Evolutionary conservation across 2,329 filamentous ascomycete genomes (phyloP), one percentile per base, ranked within the genome.

Genomic region (Moelleriella libera): DNA sequence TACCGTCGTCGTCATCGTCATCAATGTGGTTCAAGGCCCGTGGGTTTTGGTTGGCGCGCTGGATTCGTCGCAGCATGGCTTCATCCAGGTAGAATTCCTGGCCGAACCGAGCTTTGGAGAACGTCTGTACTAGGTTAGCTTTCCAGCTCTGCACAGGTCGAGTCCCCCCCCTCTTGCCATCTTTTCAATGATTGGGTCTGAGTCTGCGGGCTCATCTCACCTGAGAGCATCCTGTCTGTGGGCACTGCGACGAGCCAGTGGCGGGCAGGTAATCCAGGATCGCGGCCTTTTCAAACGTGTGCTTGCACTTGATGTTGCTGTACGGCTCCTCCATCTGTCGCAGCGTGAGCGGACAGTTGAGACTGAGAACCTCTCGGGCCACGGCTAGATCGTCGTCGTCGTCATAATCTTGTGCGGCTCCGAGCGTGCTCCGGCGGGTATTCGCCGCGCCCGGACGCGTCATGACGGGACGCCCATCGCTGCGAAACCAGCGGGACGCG

Each of bases 301-400:
- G 85, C 48, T 76, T 79, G 67, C 85, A 89, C 53, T 76, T 75
- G 11, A 59, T 66, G 55, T 77, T 85, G 48, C 76, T 84, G 56
- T 77, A 79, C 0, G 85, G 85, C 46, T 86, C 73, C 41, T 68
- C 66, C 67, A 87, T 80, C 43, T 74, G 68, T 46, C 69, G 68
- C 53, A 88, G 67, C 0, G 83, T 83, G 21, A 89, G 61, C 0
- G 83, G 83, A 56, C 85, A 89, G 55, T 77, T 81, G 32, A 82
- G 75, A 60, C 77, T 83, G 46, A 80, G 70, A 5, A 72, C 75
- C 51, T 80, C 78, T 45, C 76, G 70, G 30, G 76, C 73, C 31
- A 89, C 74, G 1, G 82, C 74, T 29, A 89, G 69, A 41, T 89
- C 85, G 21, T 85, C 81, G 47, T 83, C 81, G 12, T 73, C 72